Evolutionary conservation across 805 yeast genomes (phyloP), one percentile per base, ranked within the genome.

Genomic region (Wickerhamiella slavikovae): DNA sequence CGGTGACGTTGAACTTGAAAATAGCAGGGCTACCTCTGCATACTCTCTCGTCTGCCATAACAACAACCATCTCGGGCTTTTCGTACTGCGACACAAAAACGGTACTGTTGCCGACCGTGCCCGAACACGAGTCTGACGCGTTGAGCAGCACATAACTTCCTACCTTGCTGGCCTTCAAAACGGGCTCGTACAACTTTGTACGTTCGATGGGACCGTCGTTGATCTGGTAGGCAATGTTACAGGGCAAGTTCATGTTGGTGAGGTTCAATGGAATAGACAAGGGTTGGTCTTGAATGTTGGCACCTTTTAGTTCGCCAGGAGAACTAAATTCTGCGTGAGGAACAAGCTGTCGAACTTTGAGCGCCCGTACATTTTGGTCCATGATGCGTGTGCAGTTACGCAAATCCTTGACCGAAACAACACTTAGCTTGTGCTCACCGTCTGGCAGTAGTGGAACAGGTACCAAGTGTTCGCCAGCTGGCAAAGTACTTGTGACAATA

Each of bases 341-440:
- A 2, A 71, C 52, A 32, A 72, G 78, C 29, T 68, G 56, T 41
- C 83, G 66, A 1, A 82, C 82, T 18, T 60, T 58, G n/a, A 89
- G 56, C 16, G 52, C 61, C 11, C 69, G 68, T 37, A 76, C 83
- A 15, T 65, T 64, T 13, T 64, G 68, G 27, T 68, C 64, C 33
- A 77, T 52, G 9, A 66, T 68, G n/a, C 78, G 85, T 14, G 63
- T 60, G 52, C 99, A 89, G 1, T 71, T 70, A 8, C 76, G 66
- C n/a, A 66, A 61, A 47, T 89, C 99, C 15, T 61, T 62, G 2
- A 78, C 67, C 8, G 77, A 62, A 2, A 66, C 60, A 36, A 89
- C 46, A 2, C 68, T 58, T 1, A 85, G 50, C 16, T 64, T 62
- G 47, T 68, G 82, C n/a, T 64, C 61, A 3, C 94, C 93, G 14